Evolutionary conservation across 805 yeast genomes (phyloP).

Genomic region (Ogataea naganishii): DNA sequence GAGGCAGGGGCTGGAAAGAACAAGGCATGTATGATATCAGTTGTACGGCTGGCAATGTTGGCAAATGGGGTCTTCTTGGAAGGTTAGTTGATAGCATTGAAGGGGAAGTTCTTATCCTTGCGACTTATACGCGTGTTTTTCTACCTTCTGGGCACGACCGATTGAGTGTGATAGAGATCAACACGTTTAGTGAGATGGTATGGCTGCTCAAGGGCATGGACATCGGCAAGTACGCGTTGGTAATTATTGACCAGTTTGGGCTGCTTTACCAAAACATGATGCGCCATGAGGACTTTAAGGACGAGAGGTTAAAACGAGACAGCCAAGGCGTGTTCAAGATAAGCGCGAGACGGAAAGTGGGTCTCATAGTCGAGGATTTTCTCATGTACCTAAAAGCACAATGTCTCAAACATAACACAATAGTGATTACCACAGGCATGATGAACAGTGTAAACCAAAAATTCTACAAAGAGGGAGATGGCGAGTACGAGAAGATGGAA

Average conservation of each 20-base stretch:
- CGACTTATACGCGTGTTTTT: too few species aligned
- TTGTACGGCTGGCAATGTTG: slow-evolving; percentile 18
- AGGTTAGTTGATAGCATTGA: too few species aligned
- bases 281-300: background rate
- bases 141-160: too few species aligned
- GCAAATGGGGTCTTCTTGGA: slow-evolving; percentile 21
- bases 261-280: slow-evolving; percentile 10
- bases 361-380: slow-evolving; percentile 12
- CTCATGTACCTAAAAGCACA: slow-evolving; percentile 10
- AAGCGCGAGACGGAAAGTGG: slow-evolving; percentile 14
- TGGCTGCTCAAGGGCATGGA: slow-evolving; percentile 10
- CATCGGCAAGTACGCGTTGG: slow-evolving; percentile 11
- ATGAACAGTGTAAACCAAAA: slow-evolving; percentile 18
- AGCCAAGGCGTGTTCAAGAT: slow-evolving; percentile 10
- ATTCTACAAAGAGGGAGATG: slow-evolving; percentile 6
- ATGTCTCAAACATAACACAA: slow-evolving; percentile 5
- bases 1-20: slow-evolving; percentile 11
- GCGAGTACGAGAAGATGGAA: slow-evolving; percentile 1
- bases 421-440: slow-evolving; percentile 19
- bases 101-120: too few species aligned
- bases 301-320: slow-evolving; percentile 10
- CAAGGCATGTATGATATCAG: slow-evolving; percentile 19
- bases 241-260: slow-evolving; percentile 21
- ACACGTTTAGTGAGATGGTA: slow-evolving; percentile 14
- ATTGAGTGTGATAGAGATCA: too few species aligned